phyloP scores from a whole-genome alignment of 1,139 yeast species.

The Magnusiomyces fungicola region DNA sequence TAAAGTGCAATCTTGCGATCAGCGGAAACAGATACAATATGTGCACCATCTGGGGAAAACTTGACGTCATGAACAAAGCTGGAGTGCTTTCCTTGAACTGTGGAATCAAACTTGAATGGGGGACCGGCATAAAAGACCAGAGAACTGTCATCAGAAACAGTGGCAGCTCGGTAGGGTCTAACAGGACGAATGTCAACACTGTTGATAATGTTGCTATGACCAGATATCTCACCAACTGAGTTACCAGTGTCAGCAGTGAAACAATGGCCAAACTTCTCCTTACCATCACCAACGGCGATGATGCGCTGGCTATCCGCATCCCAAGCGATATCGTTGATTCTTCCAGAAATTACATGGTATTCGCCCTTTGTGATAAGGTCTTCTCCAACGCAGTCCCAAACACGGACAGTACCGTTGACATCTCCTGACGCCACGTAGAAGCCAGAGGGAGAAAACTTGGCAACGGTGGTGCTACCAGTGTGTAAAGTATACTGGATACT shows the following conservation, averaged over 20 bases:
- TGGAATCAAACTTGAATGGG: conserved; percentile 77
- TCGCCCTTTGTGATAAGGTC: conserved; percentile 71
- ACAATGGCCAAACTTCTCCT: conserved; percentile 86
- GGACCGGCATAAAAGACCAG: conserved; percentile 87
- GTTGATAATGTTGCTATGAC: conserved; percentile 80
- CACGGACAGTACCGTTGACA: conserved; percentile 73
- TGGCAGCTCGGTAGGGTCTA: conserved; percentile 90
- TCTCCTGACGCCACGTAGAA: conserved; percentile 90
- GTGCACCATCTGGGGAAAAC: conserved; percentile 65
- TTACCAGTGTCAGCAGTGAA: conserved; percentile 93
- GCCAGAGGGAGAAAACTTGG: conserved; percentile 83
- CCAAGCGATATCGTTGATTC: conserved; percentile 83
- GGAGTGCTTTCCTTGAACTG: conserved; percentile 66
- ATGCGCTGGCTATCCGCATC: conserved; percentile 81
- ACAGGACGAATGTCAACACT: conserved; percentile 81
- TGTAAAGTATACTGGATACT: conserved; percentile 67
- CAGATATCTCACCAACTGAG: conserved; percentile 90
- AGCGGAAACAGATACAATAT: conserved; percentile 76
- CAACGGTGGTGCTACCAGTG: conserved; percentile 65
- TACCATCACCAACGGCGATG: conserved; percentile 94
- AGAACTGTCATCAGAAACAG: conserved; percentile 83
- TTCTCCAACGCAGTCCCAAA: conserved; percentile 70
- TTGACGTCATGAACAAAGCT: conserved; percentile 76
- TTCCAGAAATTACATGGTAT: conserved; percentile 73
- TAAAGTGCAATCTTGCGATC: conserved; percentile 73